Base-by-base conservation (phyloP, 1,284 basidiomycete species). In the Cryptococcus amylolentus region DNA sequence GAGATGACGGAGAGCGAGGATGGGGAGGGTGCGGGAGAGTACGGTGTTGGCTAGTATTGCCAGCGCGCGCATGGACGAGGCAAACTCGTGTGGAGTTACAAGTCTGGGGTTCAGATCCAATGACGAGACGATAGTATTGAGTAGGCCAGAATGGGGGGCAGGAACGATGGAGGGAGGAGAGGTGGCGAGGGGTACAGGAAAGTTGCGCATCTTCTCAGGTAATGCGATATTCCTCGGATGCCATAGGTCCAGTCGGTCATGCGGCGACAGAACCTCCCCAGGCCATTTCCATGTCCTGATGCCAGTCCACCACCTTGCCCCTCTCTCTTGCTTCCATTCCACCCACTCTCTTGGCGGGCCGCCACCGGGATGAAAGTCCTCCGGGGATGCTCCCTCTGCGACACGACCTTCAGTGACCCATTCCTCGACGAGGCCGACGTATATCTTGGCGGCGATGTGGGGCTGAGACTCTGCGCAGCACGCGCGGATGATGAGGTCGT, bases 341-440 rank as follows among this genome's bases (percentile, higher is more conserved):
- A 51, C n/a, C 9, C 51, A 47, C 8, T 55, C 54, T 26, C 62
- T 37, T 5, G 66, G 64, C 2, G 69, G 71, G 44, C 70, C 71
- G 8, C 71, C 71, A 14, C 70, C 67, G 4, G 62, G 61, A 51
- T 70, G 57, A 44, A 74, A 73, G 51, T 75, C 72, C 14, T 67
- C 68, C 12, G 65, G 57, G 39, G 66, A 63, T 1, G 71, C 75
- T 1, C 72, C 75, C 39, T 70, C 67, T 9, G 75, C 75, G 23
- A 76, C 61, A 35, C 76, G 57, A 2, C 75, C 76, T 56, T 78
- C 75, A 44, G 72, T 69, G 31, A 76, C 71, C 77, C 77, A 78
- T 56, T 77, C 77, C 51, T 78, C 76, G 7, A 77, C 76, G 42
- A 76, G 58, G 16, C 68, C 72, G 14, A 72, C 75, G 54, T 70